Percentiles rank a stretch among this genome's conserved stretches.
phyloP scores from a whole-genome alignment of 345 rosid genomes.

The Eucalyptus tenuipes region DNA sequence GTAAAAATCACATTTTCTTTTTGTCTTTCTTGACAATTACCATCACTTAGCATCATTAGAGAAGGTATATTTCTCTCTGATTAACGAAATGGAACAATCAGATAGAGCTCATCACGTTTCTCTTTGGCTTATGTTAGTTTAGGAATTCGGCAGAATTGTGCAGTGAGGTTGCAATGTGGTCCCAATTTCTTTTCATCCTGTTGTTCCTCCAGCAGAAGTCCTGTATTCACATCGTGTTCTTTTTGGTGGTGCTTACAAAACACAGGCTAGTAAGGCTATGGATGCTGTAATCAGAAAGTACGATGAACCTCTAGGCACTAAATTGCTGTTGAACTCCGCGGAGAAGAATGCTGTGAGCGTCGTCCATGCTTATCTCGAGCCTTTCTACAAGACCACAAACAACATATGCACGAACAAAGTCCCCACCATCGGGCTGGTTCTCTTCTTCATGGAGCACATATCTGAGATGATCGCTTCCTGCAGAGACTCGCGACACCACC shows the following conservation, averaged over 20 bases:
- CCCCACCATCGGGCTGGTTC: constrained; percentile 70
- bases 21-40: neutral
- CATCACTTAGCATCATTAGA: neutral
- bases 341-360: constrained; percentile 54
- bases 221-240: neutral
- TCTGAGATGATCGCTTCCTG: constrained; percentile 60
- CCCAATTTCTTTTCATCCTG: neutral
- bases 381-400: constrained; percentile 69
- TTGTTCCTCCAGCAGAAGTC: neutral
- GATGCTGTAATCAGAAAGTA: constrained; percentile 70
- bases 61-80: neutral
- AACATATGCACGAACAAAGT: constrained; percentile 69
- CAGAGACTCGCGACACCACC: constrained; percentile 61
- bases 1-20: neutral
- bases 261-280: constrained; percentile 73
- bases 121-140: neutral
- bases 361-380: constrained; percentile 66
- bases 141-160: neutral
- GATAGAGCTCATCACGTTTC: neutral
- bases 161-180: neutral
- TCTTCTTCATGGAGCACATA: constrained; percentile 94
- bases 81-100: neutral
- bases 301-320: constrained; percentile 39
- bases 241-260: neutral
- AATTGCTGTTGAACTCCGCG: constrained; percentile 39